Evolutionary conservation across 108 stramenopile genomes (phyloP), one percentile per base, ranked within the genome.

Genomic region (Fragilaria crotonensis): DNA sequence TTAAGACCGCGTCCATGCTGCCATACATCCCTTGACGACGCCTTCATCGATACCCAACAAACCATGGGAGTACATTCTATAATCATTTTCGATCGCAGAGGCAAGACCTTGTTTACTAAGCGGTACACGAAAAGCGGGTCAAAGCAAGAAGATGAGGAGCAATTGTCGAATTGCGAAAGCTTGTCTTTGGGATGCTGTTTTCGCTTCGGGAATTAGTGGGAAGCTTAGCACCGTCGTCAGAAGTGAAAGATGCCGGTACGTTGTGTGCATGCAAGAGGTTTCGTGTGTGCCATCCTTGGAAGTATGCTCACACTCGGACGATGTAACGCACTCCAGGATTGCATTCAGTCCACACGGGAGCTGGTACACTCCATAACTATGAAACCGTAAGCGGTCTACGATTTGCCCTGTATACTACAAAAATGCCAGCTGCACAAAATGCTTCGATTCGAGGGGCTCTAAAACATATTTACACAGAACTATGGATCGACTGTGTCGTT

Each of bases 101-200:
- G 92, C 27, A 89, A 93, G 64, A 93, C 88, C 2, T 54, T 93
- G 28, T 93, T 89, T 60, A 87, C 88, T 2, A 93, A 93, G 59
- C 61, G 81, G 17, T 93, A 89, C 69, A 57, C 78, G 45, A 47
- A 57, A 28, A 48, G 30, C 0, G 57, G 41, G 21, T n/a, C n/a
- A n/a, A n/a, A n/a, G n/a, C 36, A 14, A 14, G 69, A 57, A 57
- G 80, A 81, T 66, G 80, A 73, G 48, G 89, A 85, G 46, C 80
- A 71, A 59, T 49, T 84, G 33, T 70, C 85, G 92, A 93, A 62
- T 84, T 89, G 63, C 79, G 86, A 28, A 93, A 93, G 54, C 76
- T 93, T 9, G 78, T 93, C 59, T 93, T 90, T 83, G 92, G 92
- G 17, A 93, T 93, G 92, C 48, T 93, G 4, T 90, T 86, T 67